Conservation (phyloP, 1,139 yeast species). For the Candida neerlandica region DNA sequence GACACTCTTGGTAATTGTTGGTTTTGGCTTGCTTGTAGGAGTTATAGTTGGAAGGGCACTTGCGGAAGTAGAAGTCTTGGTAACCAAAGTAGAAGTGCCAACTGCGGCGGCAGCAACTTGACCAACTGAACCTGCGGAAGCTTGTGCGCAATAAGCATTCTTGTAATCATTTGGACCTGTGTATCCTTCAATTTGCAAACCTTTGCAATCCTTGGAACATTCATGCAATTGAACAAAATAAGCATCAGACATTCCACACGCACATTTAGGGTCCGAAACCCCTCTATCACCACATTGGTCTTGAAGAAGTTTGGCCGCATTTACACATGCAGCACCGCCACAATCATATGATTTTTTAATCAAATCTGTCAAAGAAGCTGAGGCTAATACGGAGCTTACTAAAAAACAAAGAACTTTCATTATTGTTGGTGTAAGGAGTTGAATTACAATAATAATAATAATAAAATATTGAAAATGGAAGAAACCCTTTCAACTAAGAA, state of each 20-base stretch:
- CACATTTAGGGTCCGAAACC: conserved; percentile 2
- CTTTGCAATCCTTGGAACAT: conserved; percentile 4
- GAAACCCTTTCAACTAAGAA: not conserved
- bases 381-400: not conserved
- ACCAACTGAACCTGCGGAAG: not conserved
- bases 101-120: not conserved
- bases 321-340: conserved; percentile 1
- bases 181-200: conserved; percentile 5
- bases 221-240: conserved; percentile 2
- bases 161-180: conserved; percentile 5
- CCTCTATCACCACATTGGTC: conserved; percentile 3
- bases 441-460: not conserved
- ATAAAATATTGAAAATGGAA: not conserved
- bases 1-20: conserved; percentile 2
- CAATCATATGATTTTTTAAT: conserved; percentile 2
- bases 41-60: not conserved
- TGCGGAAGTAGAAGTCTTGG: not conserved
- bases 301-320: conserved; percentile 1
- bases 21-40: not conserved
- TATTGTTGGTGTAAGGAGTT: not conserved
- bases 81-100: not conserved
- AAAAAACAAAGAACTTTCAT: conserved; percentile 1
- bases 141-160: conserved; percentile 5
- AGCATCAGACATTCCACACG: conserved; percentile 3
- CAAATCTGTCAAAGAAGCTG: not conserved